Conservation (phyloP, 345 rosid species). For the Euphorbia peplus region DNA sequence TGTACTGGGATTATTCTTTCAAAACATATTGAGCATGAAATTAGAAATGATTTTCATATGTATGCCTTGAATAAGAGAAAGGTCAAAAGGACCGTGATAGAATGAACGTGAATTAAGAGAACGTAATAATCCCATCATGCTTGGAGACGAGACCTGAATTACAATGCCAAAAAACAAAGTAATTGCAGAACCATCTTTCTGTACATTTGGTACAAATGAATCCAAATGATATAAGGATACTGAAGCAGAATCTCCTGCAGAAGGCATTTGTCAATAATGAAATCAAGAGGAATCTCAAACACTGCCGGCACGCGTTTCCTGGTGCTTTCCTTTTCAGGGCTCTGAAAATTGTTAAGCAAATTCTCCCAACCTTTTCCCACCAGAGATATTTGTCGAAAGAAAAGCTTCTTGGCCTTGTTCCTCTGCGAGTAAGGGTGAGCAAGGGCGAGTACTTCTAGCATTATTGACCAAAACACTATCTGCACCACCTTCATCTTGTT, state of each 20-base stretch:
- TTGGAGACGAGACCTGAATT: neutral
- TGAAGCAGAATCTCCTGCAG: constrained; percentile 89
- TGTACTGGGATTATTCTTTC: neutral
- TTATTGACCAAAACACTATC: constrained; percentile 33
- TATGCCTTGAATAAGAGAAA: neutral
- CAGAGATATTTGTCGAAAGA: constrained; percentile 34
- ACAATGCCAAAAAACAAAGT: neutral
- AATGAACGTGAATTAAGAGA: too few species aligned
- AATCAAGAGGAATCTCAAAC: constrained; percentile 83
- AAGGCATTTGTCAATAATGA: constrained; percentile 73
- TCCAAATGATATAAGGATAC: constrained; percentile 86
- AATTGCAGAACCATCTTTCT: neutral
- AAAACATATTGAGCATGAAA: neutral
- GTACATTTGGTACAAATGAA: neutral
- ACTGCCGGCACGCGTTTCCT: constrained; percentile 33
- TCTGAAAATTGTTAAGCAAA: constrained; percentile 50
- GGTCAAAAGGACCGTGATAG: neutral
- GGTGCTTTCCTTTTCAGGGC: constrained; percentile 22
- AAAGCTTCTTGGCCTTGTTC: constrained; percentile 26
- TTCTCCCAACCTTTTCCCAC: constrained; percentile 78
- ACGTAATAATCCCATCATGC: too few species aligned
- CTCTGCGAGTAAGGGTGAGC: constrained; percentile 28
- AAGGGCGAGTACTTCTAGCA: constrained; percentile 29
- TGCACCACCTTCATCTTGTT: constrained; percentile 34
- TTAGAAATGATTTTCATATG: neutral